Evolutionary conservation across 169 alveolate species (phyloP).

Genomic region (Amoebophrya sp.): DNA sequence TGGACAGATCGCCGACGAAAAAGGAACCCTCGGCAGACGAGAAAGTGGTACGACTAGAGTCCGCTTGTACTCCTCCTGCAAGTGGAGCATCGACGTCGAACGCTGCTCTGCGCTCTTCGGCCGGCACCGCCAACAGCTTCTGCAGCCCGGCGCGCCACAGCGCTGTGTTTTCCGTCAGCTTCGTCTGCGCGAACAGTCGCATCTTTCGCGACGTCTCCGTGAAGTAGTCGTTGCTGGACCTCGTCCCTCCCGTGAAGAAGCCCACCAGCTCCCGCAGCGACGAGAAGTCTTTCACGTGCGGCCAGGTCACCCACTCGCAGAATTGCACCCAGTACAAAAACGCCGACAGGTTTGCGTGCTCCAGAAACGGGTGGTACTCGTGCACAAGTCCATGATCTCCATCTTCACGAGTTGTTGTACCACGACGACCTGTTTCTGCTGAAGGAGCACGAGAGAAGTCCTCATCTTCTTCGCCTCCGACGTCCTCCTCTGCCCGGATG

Average conservation of each 20-base stretch:
- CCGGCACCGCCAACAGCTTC: neutral
- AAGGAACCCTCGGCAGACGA: neutral
- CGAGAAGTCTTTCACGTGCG: neutral
- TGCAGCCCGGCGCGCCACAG: neutral
- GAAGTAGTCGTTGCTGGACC: too few relatives aligned
- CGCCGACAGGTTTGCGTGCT: neutral
- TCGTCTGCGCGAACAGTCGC: neutral
- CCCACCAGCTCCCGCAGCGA: neutral
- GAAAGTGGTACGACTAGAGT: too few relatives aligned
- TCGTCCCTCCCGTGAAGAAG: too few relatives aligned
- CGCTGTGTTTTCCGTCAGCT: neutral
- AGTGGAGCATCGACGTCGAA: too few relatives aligned
- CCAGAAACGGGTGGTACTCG: neutral
- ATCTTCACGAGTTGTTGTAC: too few relatives aligned
- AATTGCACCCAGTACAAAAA: neutral
- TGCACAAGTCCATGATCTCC: neutral
- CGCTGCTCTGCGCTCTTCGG: neutral
- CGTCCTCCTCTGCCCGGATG: too few relatives aligned
- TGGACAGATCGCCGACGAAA: neutral
- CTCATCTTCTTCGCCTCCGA: too few relatives aligned
- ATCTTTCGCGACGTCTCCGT: neutral
- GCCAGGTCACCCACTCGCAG: neutral
- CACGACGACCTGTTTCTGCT: too few relatives aligned
- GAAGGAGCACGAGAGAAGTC: too few relatives aligned
- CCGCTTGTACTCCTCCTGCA: too few relatives aligned